These are phyloP conservation scores for Neofusicoccum ribis DNA, from an alignment of 2,329 filamentous ascomycete genomes.

Conservation along the genomic window DNA sequence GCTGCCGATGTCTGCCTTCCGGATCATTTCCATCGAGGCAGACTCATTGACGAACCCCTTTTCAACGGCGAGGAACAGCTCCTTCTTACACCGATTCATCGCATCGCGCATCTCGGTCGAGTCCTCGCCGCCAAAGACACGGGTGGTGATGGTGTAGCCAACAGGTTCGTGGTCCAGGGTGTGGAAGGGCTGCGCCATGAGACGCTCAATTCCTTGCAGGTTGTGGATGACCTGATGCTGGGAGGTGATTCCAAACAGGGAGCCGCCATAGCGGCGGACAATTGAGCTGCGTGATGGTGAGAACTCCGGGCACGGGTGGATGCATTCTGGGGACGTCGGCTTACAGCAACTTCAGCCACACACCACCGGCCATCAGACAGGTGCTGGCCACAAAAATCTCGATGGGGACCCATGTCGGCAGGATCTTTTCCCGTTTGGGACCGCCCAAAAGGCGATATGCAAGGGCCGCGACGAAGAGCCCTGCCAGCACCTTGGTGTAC, in stretches of 20 bases:
- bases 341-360: conserved; percentile 16
- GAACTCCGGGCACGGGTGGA: neutral
- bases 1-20: neutral
- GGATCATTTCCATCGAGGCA: neutral
- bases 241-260: conserved; percentile 8
- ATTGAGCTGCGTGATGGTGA: neutral
- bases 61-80: conserved; percentile 10
- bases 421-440: neutral
- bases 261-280: conserved; percentile 1
- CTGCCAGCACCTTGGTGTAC: neutral
- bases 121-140: conserved; percentile 12
- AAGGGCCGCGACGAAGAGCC: neutral
- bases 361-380: neutral
- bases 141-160: conserved; percentile 10
- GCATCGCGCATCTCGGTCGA: neutral
- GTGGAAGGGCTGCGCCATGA: conserved; percentile 9
- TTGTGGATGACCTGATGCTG: conserved; percentile 17
- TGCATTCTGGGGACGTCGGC: neutral
- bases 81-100: neutral
- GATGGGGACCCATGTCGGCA: conserved; percentile 6
- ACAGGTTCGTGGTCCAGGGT: conserved; percentile 12
- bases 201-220: neutral
- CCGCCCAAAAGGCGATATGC: neutral
- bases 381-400: conserved; percentile 16
- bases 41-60: conserved; percentile 4